Conservation (phyloP, 495 filamentous ascomycete genomes). For the Aspergillus leporis region DNA sequence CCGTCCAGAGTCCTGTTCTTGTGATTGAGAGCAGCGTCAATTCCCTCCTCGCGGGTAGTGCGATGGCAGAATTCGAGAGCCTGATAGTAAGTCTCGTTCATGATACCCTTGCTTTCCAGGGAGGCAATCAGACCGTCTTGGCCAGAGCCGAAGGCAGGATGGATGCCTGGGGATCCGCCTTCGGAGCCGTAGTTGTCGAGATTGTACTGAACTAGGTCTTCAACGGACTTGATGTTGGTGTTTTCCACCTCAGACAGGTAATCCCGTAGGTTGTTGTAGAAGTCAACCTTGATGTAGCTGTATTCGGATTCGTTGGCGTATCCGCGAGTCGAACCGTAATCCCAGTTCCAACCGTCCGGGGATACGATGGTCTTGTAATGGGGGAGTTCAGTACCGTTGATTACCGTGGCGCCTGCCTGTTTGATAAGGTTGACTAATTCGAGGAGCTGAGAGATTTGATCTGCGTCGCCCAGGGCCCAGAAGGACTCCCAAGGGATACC, state of each 20-base stretch:
- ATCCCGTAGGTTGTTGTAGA: conserved; percentile 69
- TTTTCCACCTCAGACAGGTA: conserved; percentile 68
- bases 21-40: conserved; percentile 62
- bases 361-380: conserved; percentile 59
- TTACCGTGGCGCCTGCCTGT: conserved; percentile 62
- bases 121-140: conserved; percentile 69
- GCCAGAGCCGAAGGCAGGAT: conserved; percentile 68
- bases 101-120: conserved; percentile 57
- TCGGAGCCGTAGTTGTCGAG: conserved; percentile 64
- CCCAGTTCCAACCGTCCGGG: conserved; percentile 71
- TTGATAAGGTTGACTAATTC: conserved; percentile 55
- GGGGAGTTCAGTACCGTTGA: conserved; percentile 70
- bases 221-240: conserved; percentile 61
- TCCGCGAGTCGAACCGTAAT: conserved; percentile 62
- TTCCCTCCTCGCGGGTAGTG: conserved; percentile 61
- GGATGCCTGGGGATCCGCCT: conserved; percentile 61
- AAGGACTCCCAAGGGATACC: conserved; percentile 71
- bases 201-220: conserved; percentile 71
- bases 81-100: conserved; percentile 65
- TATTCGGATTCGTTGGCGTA: conserved; percentile 71
- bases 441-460: conserved; percentile 53
- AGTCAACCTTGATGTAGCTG: conserved; percentile 71
- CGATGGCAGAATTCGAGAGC: conserved; percentile 61
- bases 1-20: conserved; percentile 53
- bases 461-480: conserved; percentile 58